Evolutionary conservation across 208 protist genomes (phyloP).

Genomic region (Acanthamoeba healyi): DNA sequence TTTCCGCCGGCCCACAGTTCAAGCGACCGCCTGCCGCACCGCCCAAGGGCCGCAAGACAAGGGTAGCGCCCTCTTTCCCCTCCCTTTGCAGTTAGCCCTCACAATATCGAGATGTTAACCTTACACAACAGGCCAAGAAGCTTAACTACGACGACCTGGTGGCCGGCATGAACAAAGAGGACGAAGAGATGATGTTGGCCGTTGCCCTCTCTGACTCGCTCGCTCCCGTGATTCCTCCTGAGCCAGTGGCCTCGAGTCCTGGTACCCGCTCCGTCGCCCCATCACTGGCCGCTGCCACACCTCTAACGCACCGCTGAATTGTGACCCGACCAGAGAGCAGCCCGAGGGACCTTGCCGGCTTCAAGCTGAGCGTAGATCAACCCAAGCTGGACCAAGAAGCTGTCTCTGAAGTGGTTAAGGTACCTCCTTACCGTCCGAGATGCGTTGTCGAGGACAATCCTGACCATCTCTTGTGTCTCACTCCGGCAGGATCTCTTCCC

Average conservation of each 20-base stretch:
- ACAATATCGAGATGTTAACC: conserved; percentile 10
- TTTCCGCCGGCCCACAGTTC: neutral
- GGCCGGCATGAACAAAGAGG: neutral
- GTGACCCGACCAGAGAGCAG: neutral
- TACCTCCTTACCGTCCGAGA: neutral
- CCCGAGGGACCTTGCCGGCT: neutral
- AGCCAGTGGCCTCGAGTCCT: neutral
- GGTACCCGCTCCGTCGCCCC: neutral
- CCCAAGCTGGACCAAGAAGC: neutral
- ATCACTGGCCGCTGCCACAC: too few species aligned
- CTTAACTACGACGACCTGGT: neutral
- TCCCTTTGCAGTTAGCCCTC: neutral
- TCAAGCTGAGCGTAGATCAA: neutral
- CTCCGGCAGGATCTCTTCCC: neutral
- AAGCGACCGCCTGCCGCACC: neutral
- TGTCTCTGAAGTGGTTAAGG: neutral
- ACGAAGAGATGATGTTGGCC: conserved; percentile 12
- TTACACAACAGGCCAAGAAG: neutral
- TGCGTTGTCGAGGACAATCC: too few species aligned
- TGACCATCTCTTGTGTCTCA: neutral
- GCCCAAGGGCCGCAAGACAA: neutral
- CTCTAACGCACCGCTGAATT: neutral
- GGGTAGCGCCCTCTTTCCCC: neutral
- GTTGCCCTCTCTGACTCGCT: neutral
- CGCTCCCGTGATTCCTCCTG: neutral